Evolutionary conservation across 163 green algal species (phyloP).

Genomic region (Chlorella variabilis): DNA sequence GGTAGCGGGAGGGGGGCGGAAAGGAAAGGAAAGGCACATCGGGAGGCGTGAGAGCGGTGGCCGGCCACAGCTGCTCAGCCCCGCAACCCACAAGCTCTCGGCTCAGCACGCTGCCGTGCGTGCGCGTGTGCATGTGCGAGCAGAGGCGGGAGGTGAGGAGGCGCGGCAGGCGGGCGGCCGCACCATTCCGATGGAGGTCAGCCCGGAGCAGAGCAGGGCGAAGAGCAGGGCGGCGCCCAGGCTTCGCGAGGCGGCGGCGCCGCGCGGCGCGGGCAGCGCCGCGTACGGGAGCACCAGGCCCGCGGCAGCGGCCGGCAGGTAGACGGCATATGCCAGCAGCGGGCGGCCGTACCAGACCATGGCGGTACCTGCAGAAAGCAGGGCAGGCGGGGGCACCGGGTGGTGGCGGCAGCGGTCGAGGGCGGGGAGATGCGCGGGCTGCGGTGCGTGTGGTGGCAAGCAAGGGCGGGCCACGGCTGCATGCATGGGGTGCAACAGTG

Average conservation of each 20-base stretch:
- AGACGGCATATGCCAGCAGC: slow-evolving; percentile 42
- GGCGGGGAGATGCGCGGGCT: no score
- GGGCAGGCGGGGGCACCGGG: not conserved
- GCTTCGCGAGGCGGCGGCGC: not conserved
- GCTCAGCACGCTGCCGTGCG: no score
- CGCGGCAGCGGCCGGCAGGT: slow-evolving; percentile 51
- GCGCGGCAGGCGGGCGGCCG: no score
- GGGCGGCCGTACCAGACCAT: slow-evolving; percentile 61
- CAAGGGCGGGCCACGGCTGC: no score
- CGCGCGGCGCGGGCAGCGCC: not conserved
- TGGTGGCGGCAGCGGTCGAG: not conserved
- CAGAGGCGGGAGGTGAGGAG: no score
- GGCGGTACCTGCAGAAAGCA: slow-evolving; percentile 33
- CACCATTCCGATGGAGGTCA: slow-evolving; percentile 43
- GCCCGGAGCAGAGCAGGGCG: slow-evolving; percentile 31
- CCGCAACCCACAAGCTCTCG: no score
- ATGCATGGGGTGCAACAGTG: no score
- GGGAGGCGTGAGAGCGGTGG: no score
- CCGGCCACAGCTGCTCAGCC: no score
- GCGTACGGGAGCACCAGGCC: slow-evolving; percentile 51
- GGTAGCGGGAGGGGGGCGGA: not conserved
- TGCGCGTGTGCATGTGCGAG: no score
- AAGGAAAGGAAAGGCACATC: not conserved
- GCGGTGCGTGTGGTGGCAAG: no score
- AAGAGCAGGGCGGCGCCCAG: slow-evolving; percentile 43